Base-by-base conservation (phyloP, 2,329 filamentous ascomycete genomes). In the Claviceps quebecensis region DNA sequence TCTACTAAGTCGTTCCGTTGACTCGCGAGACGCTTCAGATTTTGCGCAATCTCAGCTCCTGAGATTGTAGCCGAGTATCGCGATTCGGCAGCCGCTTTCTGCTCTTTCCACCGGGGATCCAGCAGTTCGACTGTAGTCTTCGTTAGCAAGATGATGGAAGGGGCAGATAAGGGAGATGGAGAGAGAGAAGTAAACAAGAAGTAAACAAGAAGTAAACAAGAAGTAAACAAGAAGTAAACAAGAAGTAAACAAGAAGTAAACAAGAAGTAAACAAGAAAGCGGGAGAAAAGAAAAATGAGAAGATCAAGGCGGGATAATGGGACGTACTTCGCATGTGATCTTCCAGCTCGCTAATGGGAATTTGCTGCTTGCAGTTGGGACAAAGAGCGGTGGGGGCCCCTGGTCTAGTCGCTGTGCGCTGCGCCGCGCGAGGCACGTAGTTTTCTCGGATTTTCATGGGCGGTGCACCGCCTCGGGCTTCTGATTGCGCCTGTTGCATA, bases 101-200 rank as follows among this genome's bases (percentile, higher is more conserved):
- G 90, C 64, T 96, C 90, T 65, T 95, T 95, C 90, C 91, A 97
- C 53, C 86, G 80, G 0, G 91, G 91, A 64, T 97, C 91, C 53
- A 96, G 78, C 46, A 96, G 77, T 69, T 97, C 91, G 64, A 97
- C 86, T 85, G 5, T 5, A 29, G 13, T 16, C n/a, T 17, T 11
- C 9, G 7, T 40, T 22, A 50, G 44, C n/a, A 16, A 40, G n/a
- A 46, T 14, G 9, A 44, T 4, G 2, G 4, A 36, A 29, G 14
- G 6, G 26, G 14, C 44, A 47, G n/a, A 9, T 14, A n/a, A 22
- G 7, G 16, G 3, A 22, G 19, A 36, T 9, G 17, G 13, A 14
- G 13, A 34, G 40, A 11, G 5, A 11, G 3, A 34, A 19, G 38
- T 5, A 29, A 14, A 45, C 7, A 17, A 14, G 11, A 26, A 11